These are phyloP conservation scores for Auxenochlorella pyrenoidosa DNA, from an alignment of 139 green algal genomes.

Conservation along the genomic window DNA sequence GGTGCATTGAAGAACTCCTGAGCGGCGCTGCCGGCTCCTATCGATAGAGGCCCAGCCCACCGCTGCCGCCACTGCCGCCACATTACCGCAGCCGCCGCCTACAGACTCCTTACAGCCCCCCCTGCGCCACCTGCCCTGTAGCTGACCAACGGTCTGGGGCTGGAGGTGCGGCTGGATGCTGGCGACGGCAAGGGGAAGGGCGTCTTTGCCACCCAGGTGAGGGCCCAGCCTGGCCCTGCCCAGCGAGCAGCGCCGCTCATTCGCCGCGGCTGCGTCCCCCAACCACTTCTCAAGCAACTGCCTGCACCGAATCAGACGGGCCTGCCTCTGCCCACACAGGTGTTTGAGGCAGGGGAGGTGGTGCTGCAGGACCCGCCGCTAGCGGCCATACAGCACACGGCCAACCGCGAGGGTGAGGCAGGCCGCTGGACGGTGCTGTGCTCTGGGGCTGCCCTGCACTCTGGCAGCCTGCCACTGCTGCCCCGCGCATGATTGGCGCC, in stretches of 20 bases:
- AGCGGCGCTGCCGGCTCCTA: no score
- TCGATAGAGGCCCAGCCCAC: not conserved
- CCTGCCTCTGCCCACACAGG: conserved; percentile 15
- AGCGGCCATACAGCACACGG: conserved; percentile 55
- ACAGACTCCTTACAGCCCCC: no score
- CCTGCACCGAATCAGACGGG: no score
- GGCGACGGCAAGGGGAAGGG: conserved; percentile 61
- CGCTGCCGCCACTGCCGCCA: not conserved
- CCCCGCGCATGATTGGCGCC: no score
- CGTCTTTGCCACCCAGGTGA: conserved; percentile 50
- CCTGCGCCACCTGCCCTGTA: not conserved
- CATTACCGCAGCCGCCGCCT: not conserved
- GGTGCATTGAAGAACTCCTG: no score
- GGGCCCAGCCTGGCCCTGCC: not conserved
- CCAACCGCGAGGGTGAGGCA: conserved; percentile 42
- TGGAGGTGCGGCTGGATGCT: conserved; percentile 52
- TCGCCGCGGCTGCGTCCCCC: not conserved
- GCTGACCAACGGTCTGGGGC: not conserved
- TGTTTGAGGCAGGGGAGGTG: conserved; percentile 40
- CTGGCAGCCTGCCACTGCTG: not conserved
- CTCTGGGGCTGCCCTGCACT: not conserved
- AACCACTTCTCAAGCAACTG: no score
- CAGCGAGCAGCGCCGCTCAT: not conserved
- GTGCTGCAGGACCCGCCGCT: conserved; percentile 61
- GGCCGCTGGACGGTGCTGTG: not conserved